A percentile compares a stretch with the other conserved stretches of the same genome.
Conservation (phyloP, 495 filamentous ascomycete species). For the Aspergillus haitiensis region DNA sequence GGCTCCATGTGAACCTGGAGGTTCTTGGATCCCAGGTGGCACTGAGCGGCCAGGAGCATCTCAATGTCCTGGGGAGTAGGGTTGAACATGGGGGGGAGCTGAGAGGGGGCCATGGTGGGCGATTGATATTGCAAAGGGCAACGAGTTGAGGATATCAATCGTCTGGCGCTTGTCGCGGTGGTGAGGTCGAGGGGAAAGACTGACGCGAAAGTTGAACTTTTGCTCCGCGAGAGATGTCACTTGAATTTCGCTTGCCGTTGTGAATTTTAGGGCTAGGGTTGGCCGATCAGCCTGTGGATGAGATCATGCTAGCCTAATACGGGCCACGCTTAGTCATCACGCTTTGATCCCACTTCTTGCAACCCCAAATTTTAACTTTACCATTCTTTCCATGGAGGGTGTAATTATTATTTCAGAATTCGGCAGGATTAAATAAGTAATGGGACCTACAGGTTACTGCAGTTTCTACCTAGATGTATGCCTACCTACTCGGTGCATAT, state of each 20-base stretch:
- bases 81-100: conserved; percentile 89
- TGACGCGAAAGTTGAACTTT: conserved; percentile 38
- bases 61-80: conserved; percentile 89
- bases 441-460: no score
- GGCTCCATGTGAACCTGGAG: conserved; percentile 98
- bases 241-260: conserved; percentile 46
- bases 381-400: no score
- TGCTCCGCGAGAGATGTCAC: conserved; percentile 29
- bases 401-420: no score
- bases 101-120: conserved; percentile 87
- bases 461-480: no score
- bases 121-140: conserved; percentile 52
- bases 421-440: no score
- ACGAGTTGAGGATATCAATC: conserved; percentile 56
- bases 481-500: no score
- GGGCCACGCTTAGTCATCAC: not conserved
- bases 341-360: not conserved
- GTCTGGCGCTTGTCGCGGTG: conserved; percentile 51
- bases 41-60: conserved; percentile 96
- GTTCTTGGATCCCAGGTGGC: conserved; percentile 98
- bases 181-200: conserved; percentile 39
- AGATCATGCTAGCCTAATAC: not conserved
- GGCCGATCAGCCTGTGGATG: conserved; percentile 13
- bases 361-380: no score
- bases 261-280: conserved; percentile 47